Conservation (phyloP, 768 basidiomycete genomes). For the Paxillus rubicundulus region DNA sequence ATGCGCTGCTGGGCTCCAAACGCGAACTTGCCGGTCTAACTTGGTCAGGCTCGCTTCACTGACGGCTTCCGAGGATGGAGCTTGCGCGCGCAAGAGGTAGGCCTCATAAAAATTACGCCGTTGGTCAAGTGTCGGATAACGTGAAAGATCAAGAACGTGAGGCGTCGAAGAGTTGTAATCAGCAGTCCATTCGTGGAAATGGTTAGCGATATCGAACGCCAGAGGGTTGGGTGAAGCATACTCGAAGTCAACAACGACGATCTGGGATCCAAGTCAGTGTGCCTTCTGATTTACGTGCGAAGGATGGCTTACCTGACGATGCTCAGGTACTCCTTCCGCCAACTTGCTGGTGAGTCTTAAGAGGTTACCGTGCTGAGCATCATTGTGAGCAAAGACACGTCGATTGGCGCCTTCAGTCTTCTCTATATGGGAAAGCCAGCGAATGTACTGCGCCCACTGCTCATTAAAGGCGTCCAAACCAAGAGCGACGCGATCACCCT, state of each 20-base stretch:
- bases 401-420: constrained; percentile 55
- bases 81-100: constrained; percentile 62
- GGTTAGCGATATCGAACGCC: constrained; percentile 94
- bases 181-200: constrained; percentile 96
- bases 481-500: constrained; percentile 48
- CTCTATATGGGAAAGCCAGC: constrained; percentile 66
- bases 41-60: constrained; percentile 47
- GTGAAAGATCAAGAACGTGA: constrained; percentile 57
- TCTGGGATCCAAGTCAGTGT: constrained; percentile 43
- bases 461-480: constrained; percentile 61
- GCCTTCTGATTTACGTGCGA: background rate
- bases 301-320: constrained; percentile 61
- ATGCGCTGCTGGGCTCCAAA: constrained; percentile 90
- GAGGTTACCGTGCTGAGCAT: constrained; percentile 94
- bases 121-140: constrained; percentile 72
- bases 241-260: constrained; percentile 97
- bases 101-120: constrained; percentile 82
- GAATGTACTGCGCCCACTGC: constrained; percentile 67
- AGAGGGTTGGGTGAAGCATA: constrained; percentile 92
- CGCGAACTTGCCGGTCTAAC: constrained; percentile 74
- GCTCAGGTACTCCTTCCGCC: constrained; percentile 59
- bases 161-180: constrained; percentile 77
- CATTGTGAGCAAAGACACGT: constrained; percentile 88
- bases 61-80: constrained; percentile 21
- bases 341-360: constrained; percentile 58